Conservation (phyloP, 2,329 filamentous ascomycete species). For the Trichoderma pleuroti region DNA sequence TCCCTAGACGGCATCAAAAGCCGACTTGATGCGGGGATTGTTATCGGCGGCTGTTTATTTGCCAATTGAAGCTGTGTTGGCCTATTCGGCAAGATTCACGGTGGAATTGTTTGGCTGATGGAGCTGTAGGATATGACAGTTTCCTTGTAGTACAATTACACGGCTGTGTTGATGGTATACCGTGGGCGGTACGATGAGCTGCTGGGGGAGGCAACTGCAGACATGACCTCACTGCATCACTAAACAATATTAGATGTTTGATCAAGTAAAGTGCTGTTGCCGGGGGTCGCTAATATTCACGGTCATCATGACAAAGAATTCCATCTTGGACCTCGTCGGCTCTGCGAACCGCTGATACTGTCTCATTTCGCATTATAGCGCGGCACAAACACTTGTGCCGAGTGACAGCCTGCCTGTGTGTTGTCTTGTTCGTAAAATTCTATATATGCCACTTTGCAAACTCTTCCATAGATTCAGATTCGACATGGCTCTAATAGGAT, state of each 20-base stretch:
- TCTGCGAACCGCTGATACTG: not conserved
- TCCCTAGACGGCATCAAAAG: conserved; percentile 15
- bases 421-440: not conserved
- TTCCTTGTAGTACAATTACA: not conserved
- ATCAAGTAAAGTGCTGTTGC: not conserved
- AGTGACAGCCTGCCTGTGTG: not conserved
- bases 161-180: not conserved
- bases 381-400: not conserved
- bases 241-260: not conserved
- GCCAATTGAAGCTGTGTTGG: not conserved
- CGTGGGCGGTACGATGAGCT: not conserved
- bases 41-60: not conserved
- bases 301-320: not conserved
- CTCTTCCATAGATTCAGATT: not conserved
- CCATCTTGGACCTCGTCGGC: not conserved
- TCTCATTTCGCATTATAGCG: not conserved
- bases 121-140: not conserved
- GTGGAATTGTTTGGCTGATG: not conserved
- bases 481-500: not conserved
- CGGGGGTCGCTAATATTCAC: not conserved
- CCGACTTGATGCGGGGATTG: conserved; percentile 4
- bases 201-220: not conserved
- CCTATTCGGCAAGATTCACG: not conserved
- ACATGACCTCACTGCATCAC: not conserved
- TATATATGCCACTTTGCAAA: not conserved